A percentile compares a stretch with the other conserved stretches of the same genome.
These are phyloP conservation scores for Nigrospora oryzae DNA, from an alignment of 2,329 filamentous ascomycete genomes.

Conservation along the genomic window DNA sequence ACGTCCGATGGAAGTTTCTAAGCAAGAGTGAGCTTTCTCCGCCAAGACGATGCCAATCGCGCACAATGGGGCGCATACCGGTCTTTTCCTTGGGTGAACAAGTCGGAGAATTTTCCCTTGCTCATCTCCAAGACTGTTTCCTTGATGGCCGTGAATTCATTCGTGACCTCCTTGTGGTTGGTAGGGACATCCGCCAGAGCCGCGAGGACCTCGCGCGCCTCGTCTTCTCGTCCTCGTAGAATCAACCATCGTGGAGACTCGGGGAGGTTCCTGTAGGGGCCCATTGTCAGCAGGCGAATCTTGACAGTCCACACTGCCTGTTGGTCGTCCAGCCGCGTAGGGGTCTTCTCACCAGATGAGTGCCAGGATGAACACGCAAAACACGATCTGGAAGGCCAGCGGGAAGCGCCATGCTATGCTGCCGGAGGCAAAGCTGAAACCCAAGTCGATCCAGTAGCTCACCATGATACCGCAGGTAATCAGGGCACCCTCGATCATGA, in stretches of 20 bases:
- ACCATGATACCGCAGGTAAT: constrained; percentile 50
- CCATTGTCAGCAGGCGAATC: not conserved
- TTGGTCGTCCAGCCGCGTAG: no score
- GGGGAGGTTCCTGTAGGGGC: constrained; percentile 24
- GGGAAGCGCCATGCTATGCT: constrained; percentile 53
- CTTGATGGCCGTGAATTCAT: constrained; percentile 43
- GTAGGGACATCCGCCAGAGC: constrained; percentile 27
- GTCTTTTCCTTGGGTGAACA: constrained; percentile 50
- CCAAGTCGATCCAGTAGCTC: constrained; percentile 53
- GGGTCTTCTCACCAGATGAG: constrained; percentile 31
- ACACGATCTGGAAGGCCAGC: constrained; percentile 47
- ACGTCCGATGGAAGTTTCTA: constrained; percentile 42
- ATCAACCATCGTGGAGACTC: constrained; percentile 41
- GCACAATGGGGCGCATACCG: constrained; percentile 17
- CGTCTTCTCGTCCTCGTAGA: constrained; percentile 30
- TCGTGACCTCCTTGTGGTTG: constrained; percentile 44
- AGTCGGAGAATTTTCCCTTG: constrained; percentile 43
- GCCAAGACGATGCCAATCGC: no score
- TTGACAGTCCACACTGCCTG: no score
- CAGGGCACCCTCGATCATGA: constrained; percentile 52
- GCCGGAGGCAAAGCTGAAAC: constrained; percentile 41
- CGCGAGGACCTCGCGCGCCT: constrained; percentile 33
- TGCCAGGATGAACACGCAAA: constrained; percentile 47
- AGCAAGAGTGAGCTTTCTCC: not conserved
- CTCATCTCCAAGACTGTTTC: constrained; percentile 59